Percentiles rank a stretch among this genome's conserved stretches.
phyloP scores from a whole-genome alignment of 78 protist species.

The Emiliania huxleyi region DNA sequence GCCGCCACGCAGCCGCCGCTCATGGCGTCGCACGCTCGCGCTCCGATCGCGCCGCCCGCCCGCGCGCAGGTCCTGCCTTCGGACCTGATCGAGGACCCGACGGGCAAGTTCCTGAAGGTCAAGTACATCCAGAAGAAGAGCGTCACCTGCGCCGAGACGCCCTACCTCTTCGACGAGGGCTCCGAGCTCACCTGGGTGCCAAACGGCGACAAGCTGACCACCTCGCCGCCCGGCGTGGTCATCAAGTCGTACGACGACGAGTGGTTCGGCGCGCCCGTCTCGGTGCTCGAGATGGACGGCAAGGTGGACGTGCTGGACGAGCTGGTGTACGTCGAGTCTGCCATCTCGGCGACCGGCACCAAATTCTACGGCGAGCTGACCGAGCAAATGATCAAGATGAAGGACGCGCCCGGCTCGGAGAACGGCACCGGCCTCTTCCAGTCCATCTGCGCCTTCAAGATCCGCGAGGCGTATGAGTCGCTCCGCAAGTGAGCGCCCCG shows the following conservation, averaged over 20 bases:
- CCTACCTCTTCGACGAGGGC: constrained; percentile 42
- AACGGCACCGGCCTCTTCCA: constrained; percentile 62
- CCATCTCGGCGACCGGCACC: constrained; percentile 24
- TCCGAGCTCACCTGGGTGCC: constrained; percentile 30
- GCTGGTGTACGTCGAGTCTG: constrained; percentile 46
- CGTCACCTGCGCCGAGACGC: neutral
- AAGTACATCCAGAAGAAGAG: constrained; percentile 26
- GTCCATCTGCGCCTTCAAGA: constrained; percentile 43
- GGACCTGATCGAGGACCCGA: constrained; percentile 8
- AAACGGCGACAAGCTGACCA: neutral
- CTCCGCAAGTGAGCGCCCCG: constrained; percentile 11
- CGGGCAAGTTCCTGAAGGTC: constrained; percentile 35
- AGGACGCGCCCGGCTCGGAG: constrained; percentile 46
- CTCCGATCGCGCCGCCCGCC: neutral
- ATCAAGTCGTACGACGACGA: neutral
- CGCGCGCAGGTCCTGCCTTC: neutral
- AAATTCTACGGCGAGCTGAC: constrained; percentile 53
- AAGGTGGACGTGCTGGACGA: constrained; percentile 37
- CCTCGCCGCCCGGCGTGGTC: neutral
- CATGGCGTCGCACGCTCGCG: neutral
- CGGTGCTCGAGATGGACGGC: constrained; percentile 55
- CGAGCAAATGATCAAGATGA: constrained; percentile 48
- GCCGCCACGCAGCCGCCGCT: neutral
- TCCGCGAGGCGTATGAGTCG: constrained; percentile 49
- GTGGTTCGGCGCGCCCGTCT: constrained; percentile 6